These are phyloP conservation scores for Silene noctiflora DNA, from an alignment of 179 eudicot genomes.

Conservation along the genomic window DNA sequence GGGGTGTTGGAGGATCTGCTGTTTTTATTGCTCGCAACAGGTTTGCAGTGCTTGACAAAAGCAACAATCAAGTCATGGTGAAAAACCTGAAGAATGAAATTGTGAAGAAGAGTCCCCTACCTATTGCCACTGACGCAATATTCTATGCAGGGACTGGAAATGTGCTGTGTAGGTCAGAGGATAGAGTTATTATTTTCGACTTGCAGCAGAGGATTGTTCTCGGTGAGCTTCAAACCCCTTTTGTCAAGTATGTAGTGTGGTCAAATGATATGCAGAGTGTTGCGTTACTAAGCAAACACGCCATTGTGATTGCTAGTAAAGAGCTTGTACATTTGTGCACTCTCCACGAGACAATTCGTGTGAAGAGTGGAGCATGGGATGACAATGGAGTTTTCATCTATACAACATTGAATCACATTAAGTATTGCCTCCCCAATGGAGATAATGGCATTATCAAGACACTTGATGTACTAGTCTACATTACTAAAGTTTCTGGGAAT, in stretches of 20 bases:
- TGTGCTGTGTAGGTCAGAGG: slow-evolving; percentile 46
- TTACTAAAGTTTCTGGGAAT: slow-evolving; percentile 73
- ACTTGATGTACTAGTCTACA: slow-evolving; percentile 81
- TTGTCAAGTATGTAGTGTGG: slow-evolving; percentile 90
- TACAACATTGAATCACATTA: slow-evolving; percentile 85
- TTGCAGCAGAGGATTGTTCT: slow-evolving; percentile 44
- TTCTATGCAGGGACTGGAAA: slow-evolving; percentile 55
- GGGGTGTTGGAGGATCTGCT: slow-evolving; percentile 51
- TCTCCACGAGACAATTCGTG: slow-evolving; percentile 68
- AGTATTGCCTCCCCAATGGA: slow-evolving; percentile 93
- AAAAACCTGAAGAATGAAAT: slow-evolving; percentile 47
- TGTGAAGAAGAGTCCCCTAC: slow-evolving; percentile 39
- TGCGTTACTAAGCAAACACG: slow-evolving; percentile 93
- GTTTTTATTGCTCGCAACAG: slow-evolving; percentile 54
- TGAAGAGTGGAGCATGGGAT: slow-evolving; percentile 97
- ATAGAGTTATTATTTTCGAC: slow-evolving; percentile 43
- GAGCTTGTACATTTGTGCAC: slow-evolving; percentile 87
- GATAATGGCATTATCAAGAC: slow-evolving; percentile 93
- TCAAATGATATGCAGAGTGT: slow-evolving; percentile 92
- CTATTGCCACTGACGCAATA: slow-evolving; percentile 46
- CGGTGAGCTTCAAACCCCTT: slow-evolving; percentile 48
- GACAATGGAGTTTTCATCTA: slow-evolving; percentile 94
- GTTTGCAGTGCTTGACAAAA: slow-evolving; percentile 56
- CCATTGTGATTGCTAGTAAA: slow-evolving; percentile 78
- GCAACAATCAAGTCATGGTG: slow-evolving; percentile 39